Conservation (phyloP, 805 yeast species). For the Yamadazyma laniorum region DNA sequence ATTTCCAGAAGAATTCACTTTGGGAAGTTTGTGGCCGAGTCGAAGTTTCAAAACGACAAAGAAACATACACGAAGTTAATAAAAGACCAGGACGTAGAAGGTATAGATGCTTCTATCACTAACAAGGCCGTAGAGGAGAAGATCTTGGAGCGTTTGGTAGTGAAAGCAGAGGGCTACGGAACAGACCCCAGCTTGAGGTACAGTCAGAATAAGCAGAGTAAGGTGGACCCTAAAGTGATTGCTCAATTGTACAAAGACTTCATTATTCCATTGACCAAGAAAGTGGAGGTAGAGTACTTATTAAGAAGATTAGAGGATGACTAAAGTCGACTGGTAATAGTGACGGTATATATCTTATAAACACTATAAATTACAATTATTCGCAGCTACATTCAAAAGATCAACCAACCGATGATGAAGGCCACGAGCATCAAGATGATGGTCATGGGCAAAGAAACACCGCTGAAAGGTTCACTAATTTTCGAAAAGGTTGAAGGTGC, state of each 20-base stretch:
- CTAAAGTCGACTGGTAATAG: background rate
- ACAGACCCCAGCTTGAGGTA: conserved; percentile 78
- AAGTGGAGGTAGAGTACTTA: conserved; percentile 91
- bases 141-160: conserved; percentile 72
- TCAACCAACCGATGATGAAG: conserved; percentile 72
- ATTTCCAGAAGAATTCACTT: conserved; percentile 91
- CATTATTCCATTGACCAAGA: conserved; percentile 91
- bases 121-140: conserved; percentile 82
- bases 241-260: conserved; percentile 82
- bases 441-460: conserved; percentile 56
- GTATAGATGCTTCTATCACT: conserved; percentile 79
- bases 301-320: conserved; percentile 74
- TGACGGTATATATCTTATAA: conserved; percentile 3
- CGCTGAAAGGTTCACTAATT: conserved; percentile 35
- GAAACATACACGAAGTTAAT: conserved; percentile 66
- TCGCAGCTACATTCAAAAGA: conserved; percentile 40
- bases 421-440: conserved; percentile 43
- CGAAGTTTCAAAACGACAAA: conserved; percentile 73
- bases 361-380: background rate
- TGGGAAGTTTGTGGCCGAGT: conserved; percentile 97
- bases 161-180: conserved; percentile 84
- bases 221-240: conserved; percentile 77
- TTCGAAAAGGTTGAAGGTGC: conserved; percentile 12
- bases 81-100: conserved; percentile 58
- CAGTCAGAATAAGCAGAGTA: conserved; percentile 65